phyloP scores from a whole-genome alignment of 1,284 basidiomycete species.

The Pseudozyma thailandica region DNA sequence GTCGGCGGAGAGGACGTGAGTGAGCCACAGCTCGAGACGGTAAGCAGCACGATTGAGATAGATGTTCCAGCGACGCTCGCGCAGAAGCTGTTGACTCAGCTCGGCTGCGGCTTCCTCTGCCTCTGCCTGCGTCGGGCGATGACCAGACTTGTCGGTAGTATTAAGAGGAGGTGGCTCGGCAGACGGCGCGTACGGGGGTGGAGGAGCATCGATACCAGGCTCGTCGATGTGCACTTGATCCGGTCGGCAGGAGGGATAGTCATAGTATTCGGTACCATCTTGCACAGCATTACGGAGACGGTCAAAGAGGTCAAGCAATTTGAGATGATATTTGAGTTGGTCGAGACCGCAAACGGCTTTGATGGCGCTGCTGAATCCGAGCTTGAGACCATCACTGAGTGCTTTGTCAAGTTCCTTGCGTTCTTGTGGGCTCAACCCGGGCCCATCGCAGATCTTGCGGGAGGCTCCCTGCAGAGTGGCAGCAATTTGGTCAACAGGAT shows the following conservation, averaged over 20 bases:
- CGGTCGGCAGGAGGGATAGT: slow-evolving; percentile 34
- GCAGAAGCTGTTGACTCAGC: slow-evolving; percentile 21
- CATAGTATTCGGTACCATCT: slow-evolving; percentile 40
- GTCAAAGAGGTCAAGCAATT: slow-evolving; percentile 44
- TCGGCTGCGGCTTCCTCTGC: slow-evolving; percentile 25
- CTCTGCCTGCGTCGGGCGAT: slow-evolving; percentile 20
- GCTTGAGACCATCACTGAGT: slow-evolving; percentile 24
- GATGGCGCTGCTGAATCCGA: slow-evolving; percentile 16
- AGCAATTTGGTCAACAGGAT: slow-evolving; percentile 20
- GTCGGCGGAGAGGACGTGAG: slow-evolving; percentile 28
- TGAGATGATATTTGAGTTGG: slow-evolving; percentile 40
- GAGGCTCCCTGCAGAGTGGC: slow-evolving; percentile 19
- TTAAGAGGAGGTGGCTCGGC: slow-evolving; percentile 25
- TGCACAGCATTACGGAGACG: slow-evolving; percentile 34
- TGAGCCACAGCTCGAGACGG: slow-evolving; percentile 52
- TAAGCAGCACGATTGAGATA: slow-evolving; percentile 50
- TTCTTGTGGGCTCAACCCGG: slow-evolving; percentile 23
- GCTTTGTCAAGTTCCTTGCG: slow-evolving; percentile 37
- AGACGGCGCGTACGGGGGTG: slow-evolving; percentile 35
- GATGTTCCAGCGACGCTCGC: slow-evolving; percentile 45
- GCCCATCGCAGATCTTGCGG: slow-evolving; percentile 39
- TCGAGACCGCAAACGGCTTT: slow-evolving; percentile 15
- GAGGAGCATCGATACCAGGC: slow-evolving; percentile 44
- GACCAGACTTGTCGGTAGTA: slow-evolving; percentile 19
- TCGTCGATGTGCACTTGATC: slow-evolving; percentile 32